Conservation (phyloP, 148 eudicot genomes). For the Pharnaceum exiguum region DNA sequence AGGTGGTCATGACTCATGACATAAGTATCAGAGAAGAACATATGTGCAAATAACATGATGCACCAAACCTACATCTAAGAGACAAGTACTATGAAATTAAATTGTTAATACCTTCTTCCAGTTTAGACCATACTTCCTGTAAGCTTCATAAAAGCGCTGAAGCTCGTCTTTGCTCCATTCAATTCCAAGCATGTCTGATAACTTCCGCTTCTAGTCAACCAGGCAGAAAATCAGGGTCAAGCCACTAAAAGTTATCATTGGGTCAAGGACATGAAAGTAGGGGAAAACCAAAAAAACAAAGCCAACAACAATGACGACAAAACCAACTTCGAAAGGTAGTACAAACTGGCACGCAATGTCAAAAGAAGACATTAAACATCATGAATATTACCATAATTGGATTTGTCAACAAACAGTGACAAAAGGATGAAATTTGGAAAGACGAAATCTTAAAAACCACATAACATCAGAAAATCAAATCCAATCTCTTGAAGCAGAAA, state of each 20-base stretch:
- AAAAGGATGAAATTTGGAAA: too few relatives aligned
- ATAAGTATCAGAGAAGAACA: neutral
- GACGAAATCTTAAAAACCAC: too few relatives aligned
- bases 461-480: too few relatives aligned
- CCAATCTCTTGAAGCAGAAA: too few relatives aligned
- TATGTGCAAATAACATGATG: conserved; percentile 3
- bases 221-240: conserved; percentile 11
- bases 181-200: conserved; percentile 49
- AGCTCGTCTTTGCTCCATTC: conserved; percentile 59
- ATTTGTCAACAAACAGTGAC: too few relatives aligned
- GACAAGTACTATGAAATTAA: neutral
- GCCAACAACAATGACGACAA: too few relatives aligned
- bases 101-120: conserved; percentile 54
- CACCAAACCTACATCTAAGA: too few relatives aligned
- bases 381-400: too few relatives aligned
- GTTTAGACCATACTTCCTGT: conserved; percentile 47
- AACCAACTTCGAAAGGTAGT: too few relatives aligned
- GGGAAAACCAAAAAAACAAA: neutral
- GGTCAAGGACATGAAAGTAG: neutral
- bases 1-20: neutral
- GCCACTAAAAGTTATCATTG: neutral
- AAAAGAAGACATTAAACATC: too few relatives aligned
- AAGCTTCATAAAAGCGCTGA: conserved; percentile 51
- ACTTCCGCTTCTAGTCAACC: conserved; percentile 43
- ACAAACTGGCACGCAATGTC: too few relatives aligned